Conservation (phyloP, 129 eudicot species). For the Solidago caesia region DNA sequence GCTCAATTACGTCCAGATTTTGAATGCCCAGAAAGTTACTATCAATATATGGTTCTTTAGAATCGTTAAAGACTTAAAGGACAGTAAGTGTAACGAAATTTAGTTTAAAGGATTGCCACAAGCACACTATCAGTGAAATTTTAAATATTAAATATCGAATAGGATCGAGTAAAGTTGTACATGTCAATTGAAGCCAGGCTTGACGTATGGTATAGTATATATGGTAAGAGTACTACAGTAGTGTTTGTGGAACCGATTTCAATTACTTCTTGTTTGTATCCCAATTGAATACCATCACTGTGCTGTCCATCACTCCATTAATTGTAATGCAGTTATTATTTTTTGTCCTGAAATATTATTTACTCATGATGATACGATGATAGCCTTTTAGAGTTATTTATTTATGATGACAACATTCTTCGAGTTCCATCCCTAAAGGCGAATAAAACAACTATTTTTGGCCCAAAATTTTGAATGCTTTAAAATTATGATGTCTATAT, state of each 20-base stretch:
- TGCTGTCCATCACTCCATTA: not conserved
- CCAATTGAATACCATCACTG: conserved; percentile 3
- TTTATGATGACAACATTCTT: not conserved
- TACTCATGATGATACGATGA: not conserved
- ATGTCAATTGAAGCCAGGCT: not conserved
- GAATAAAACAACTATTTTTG: too few species aligned
- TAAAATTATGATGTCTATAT: too few species aligned
- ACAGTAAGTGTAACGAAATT: too few species aligned
- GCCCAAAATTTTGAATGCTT: too few species aligned
- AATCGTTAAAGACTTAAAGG: too few species aligned
- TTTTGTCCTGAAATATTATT: not conserved
- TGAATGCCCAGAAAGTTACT: too few species aligned
- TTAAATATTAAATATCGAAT: too few species aligned
- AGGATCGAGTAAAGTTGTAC: not conserved
- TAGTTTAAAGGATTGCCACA: too few species aligned
- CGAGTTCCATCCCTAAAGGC: not conserved
- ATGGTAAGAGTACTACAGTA: not conserved
- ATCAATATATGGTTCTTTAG: too few species aligned
- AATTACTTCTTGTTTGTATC: conserved; percentile 1
- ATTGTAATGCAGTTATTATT: conserved; percentile 15
- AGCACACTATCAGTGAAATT: too few species aligned
- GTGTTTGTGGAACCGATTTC: conserved; percentile 15
- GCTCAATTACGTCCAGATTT: too few species aligned
- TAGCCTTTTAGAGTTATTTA: not conserved
- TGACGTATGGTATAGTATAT: not conserved